Conservation (phyloP, 2,329 filamentous ascomycete genomes). For the Aspergillus calidoustus region DNA sequence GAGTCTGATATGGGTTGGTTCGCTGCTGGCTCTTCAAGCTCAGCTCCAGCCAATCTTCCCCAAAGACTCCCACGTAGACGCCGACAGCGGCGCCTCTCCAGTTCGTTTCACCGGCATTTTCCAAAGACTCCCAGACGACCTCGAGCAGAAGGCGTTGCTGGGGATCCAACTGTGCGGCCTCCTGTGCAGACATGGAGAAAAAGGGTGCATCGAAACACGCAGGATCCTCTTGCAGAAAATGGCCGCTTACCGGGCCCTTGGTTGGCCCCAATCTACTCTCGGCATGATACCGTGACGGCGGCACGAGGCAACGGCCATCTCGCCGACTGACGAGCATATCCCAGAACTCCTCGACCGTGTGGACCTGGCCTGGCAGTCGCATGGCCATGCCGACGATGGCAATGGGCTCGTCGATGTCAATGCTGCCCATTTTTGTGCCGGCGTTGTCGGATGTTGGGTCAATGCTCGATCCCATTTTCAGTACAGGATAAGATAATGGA, state of each 20-base stretch:
- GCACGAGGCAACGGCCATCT: constrained; percentile 22
- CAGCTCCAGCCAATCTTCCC: constrained; percentile 32
- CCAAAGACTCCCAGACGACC: constrained; percentile 37
- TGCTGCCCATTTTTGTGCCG: no score
- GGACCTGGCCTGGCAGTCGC: constrained; percentile 28
- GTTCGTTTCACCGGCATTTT: constrained; percentile 33
- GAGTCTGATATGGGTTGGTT: constrained; percentile 13
- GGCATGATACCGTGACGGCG: constrained; percentile 28
- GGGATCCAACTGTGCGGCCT: constrained; percentile 32
- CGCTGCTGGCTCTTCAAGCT: constrained; percentile 21
- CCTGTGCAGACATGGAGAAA: constrained; percentile 30
- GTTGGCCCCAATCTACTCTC: constrained; percentile 13
- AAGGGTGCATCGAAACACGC: constrained; percentile 31
- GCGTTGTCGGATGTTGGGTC: no score
- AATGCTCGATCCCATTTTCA: no score
- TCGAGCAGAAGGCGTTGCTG: constrained; percentile 40
- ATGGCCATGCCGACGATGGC: constrained; percentile 21
- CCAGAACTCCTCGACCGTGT: constrained; percentile 23
- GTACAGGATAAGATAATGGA: no score
- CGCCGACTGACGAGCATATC: constrained; percentile 25
- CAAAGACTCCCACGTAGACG: constrained; percentile 30
- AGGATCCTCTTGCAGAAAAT: constrained; percentile 39
- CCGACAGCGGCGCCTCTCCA: constrained; percentile 37
- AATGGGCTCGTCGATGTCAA: constrained; percentile 3
- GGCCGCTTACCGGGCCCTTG: constrained; percentile 21